Evolutionary conservation across 2,329 filamentous ascomycete species (phyloP), one percentile per base, ranked within the genome.

Genomic region (Pleochaeta shiraiana): DNA sequence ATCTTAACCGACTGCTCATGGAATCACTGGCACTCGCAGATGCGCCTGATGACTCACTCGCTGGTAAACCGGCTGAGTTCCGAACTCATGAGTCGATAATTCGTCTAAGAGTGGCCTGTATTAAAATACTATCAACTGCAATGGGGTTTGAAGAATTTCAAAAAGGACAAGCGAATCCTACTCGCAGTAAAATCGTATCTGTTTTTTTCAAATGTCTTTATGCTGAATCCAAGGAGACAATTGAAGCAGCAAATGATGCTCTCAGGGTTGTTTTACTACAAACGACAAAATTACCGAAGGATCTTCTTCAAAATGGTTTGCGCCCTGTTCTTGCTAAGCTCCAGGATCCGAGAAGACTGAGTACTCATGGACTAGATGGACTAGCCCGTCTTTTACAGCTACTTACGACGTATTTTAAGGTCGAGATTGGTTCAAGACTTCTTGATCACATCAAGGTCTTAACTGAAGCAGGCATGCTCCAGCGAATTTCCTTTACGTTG

Each of bases 191-290:
- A 71, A 95, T 97, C 60, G 91, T 98, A 21, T 85, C 88, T 0
- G 90, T 97, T 0, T 98, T 98, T 76, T 99, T 99, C 81, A 97
- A 96, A 72, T 95, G 89, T 43, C 79, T 98, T 0, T 98, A 98
- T 74, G 92, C 90, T 0, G 90, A 95, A 71, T 95, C 91, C 3
- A 85, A 87, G 59, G 88, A 91, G 47, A 95, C 95, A 1, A 95
- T 96, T 64, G 88, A 93, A 65, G 92, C 93, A 4, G 93, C 95
- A 6, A 95, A 96, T 72, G 85, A 89, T 67, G 92, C 92, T 3
- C 75, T 99, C 65, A 90, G 89, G 70, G 87, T 88, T 28, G 91
- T 97, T 9, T 80, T 99, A 5, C 85, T 86, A 1, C 87, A 93
- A 65, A 95, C 88, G 0, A 90, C 88, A 70, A 95, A 97, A 73